Conservation (phyloP, 208 protist genomes). For the Vickermania spadyakhi region DNA sequence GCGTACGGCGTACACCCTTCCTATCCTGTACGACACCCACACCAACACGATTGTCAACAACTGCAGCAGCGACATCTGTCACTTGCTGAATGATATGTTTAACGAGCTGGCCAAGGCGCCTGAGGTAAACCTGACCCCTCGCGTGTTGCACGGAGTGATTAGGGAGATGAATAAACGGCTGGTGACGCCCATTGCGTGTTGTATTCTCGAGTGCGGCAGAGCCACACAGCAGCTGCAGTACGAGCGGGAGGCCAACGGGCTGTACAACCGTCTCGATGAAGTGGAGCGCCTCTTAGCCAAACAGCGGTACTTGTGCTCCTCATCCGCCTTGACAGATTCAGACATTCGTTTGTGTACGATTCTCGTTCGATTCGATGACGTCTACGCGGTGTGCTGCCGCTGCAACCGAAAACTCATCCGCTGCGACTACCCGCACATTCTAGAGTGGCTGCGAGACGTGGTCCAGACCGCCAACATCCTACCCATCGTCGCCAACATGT, state of each 20-base stretch:
- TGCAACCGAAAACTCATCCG: slow-evolving; percentile 61
- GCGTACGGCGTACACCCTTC: slow-evolving; percentile 61
- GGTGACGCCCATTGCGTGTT: slow-evolving; percentile 80
- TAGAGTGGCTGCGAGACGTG: slow-evolving; percentile 67
- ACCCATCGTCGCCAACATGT: slow-evolving; percentile 55
- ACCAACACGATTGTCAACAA: slow-evolving; percentile 86
- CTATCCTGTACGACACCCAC: slow-evolving; percentile 87
- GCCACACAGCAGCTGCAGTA: slow-evolving; percentile 61
- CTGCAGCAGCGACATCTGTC: slow-evolving; percentile 84
- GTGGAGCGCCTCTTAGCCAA: slow-evolving; percentile 32
- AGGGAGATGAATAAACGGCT: slow-evolving; percentile 72
- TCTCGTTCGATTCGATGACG: slow-evolving; percentile 84
- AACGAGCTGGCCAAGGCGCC: slow-evolving; percentile 38
- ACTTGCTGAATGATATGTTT: slow-evolving; percentile 78
- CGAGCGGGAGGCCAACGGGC: slow-evolving; percentile 24
- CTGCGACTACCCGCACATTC: slow-evolving; percentile 64
- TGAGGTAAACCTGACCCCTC: slow-evolving; percentile 61
- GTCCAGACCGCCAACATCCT: slow-evolving; percentile 56
- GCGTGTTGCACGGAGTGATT: slow-evolving; percentile 50
- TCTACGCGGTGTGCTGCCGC: slow-evolving; percentile 85
- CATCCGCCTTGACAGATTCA: slow-evolving; percentile 54
- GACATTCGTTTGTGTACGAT: slow-evolving; percentile 85
- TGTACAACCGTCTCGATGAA: slow-evolving; percentile 27
- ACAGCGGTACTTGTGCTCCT: slow-evolving; percentile 39
- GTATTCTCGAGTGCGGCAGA: slow-evolving; percentile 87